Base-by-base conservation (phyloP, 768 basidiomycete genomes). In the Hebeloma cylindrosporum region DNA sequence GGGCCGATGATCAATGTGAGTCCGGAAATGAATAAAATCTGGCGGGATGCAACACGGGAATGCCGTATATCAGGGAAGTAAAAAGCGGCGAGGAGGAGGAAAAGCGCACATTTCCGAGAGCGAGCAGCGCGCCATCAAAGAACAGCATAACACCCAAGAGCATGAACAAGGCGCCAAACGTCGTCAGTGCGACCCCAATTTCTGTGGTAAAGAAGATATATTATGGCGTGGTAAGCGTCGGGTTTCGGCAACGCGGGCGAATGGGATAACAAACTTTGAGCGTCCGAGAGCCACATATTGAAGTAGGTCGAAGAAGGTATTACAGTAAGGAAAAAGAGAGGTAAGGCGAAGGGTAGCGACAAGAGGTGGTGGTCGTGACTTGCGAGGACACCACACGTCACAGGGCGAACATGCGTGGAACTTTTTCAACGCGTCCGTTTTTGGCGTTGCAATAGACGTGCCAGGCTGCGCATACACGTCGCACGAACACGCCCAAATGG, bases 1-100 rank as follows among this genome's bases (percentile, higher is more conserved):
- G 93, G 93, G 4, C 93, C 96, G 53, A 99, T 98, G 70, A 98
- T 95, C 51, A 98, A 78, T 6, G 94, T 95, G 45, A 99, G 76
- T 37, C 96, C 96, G 2, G 88, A 83, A 29, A 99, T 66, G 74
- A 99, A 99, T 52, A 98, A 80, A 58, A 98, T 79, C 95, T 96
- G 58, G n/a, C 46, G 32, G 36, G 23, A n/a, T 14, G 4, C 9
- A 5, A 3, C 4, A 21, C 16, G 32, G 18, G 13, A 27, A 40
- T 11, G n/a, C 13, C 16, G n/a, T n/a, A n/a, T n/a, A 13, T 10
- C 6, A 14, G 3, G 30, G n/a, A 6, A 9, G 2, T 31, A 23
- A 36, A 20, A 34, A n/a, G 43, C 20, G 5, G 7, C 10, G 33
- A 25, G 30, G 13, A 16, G 21, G 17, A 6, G 30, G 46, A n/a